A percentile compares a stretch with the other conserved stretches of the same genome.
Evolutionary conservation across 495 filamentous ascomycete genomes (phyloP).

Genomic region (Hypoxylon rickii): DNA sequence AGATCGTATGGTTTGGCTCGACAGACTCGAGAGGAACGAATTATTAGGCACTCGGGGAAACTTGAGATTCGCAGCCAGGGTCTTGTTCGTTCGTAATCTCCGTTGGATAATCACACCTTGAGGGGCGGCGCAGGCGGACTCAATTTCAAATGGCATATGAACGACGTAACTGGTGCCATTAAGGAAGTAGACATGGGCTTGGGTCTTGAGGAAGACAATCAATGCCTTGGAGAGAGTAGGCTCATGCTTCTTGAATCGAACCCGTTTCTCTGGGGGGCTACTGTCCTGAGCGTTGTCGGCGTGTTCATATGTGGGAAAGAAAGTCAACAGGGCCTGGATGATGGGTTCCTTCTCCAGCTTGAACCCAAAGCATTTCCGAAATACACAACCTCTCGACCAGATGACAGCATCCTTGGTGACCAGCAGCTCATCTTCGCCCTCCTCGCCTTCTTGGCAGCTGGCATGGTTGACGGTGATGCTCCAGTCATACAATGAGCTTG

Average conservation of each 20-base stretch:
- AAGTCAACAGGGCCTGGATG: slow-evolving; percentile 80
- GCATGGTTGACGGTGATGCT: slow-evolving; percentile 55
- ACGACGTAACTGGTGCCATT: slow-evolving; percentile 85
- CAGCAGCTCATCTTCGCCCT: slow-evolving; percentile 85
- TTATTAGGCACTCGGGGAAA: slow-evolving; percentile 70
- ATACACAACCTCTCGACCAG: slow-evolving; percentile 85
- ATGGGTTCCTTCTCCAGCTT: slow-evolving; percentile 85
- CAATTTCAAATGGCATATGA: slow-evolving; percentile 92
- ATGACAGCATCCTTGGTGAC: slow-evolving; percentile 82
- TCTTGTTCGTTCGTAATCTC: slow-evolving; percentile 54
- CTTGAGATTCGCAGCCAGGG: slow-evolving; percentile 49
- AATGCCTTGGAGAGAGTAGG: slow-evolving; percentile 65
- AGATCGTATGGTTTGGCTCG: slow-evolving; percentile 47
- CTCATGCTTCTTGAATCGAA: slow-evolving; percentile 8
- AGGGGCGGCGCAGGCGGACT: slow-evolving; percentile 80
- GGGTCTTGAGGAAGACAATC: slow-evolving; percentile 88
- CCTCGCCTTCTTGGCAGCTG: slow-evolving; percentile 57
- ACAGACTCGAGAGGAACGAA: slow-evolving; percentile 71
- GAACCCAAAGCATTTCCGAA: slow-evolving; percentile 86
- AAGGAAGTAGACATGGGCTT: slow-evolving; percentile 93
- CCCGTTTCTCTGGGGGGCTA: slow-evolving; percentile 11
- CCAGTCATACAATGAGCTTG: slow-evolving; percentile 74
- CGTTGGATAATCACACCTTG: slow-evolving; percentile 83
- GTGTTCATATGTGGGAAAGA: slow-evolving; percentile 67
- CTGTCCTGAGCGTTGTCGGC: slow-evolving; percentile 16